Conservation (phyloP, 305 asterid species). For the Stenogyne calaminthoides region DNA sequence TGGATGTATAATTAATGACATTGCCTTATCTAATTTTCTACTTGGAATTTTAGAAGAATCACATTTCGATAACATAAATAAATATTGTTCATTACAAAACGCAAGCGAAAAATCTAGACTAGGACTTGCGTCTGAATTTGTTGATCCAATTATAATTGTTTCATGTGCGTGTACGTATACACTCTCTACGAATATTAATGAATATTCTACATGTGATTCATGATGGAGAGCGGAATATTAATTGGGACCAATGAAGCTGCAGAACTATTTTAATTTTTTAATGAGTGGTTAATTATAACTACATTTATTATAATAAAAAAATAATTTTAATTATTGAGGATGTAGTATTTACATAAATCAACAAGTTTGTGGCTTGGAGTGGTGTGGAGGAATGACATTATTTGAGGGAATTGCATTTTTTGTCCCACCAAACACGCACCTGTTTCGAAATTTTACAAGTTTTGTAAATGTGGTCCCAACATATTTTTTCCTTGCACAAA, state of each 20-base stretch:
- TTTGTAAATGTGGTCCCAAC: too few species aligned
- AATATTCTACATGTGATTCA: not conserved
- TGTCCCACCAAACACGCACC: too few species aligned
- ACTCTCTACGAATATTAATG: not conserved
- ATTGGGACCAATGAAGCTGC: slow-evolving; percentile 20
- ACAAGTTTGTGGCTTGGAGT: too few species aligned
- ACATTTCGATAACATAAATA: not conserved
- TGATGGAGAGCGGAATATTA: not conserved
- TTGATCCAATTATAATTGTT: not conserved
- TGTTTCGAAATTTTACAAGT: too few species aligned
- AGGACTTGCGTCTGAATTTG: not conserved
- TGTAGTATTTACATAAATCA: not conserved
- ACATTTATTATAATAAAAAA: too few species aligned
- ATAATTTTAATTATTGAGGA: too few species aligned
- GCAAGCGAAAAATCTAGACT: not conserved
- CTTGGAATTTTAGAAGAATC: not conserved
- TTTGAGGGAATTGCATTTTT: too few species aligned
- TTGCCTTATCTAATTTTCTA: not conserved
- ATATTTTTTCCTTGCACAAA: too few species aligned
- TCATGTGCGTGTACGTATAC: slow-evolving; percentile 18
- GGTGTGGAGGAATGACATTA: too few species aligned
- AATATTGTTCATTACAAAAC: not conserved
- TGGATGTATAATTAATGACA: not conserved
- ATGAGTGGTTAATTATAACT: not conserved
- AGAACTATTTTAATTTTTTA: not conserved